Evolutionary conservation across 805 yeast species (phyloP), one percentile per base, ranked within the genome.

Genomic region (Scheffersomyces coipomensis): DNA sequence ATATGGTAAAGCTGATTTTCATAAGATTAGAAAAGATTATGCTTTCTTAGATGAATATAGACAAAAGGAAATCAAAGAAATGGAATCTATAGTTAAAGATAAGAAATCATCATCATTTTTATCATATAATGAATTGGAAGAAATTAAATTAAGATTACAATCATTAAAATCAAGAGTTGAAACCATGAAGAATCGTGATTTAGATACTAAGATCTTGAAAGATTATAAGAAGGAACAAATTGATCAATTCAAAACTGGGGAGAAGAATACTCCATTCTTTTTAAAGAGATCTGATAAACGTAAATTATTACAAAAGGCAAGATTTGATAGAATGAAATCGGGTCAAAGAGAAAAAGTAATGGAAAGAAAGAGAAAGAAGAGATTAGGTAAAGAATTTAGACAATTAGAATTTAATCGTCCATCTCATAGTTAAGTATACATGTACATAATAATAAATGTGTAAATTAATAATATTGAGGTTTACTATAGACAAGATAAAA

Each of bases 321-420:
- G 83, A 60, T 86, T 83, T 60, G 90, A 85, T 35, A 65, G 70
- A 42, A 81, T 86, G 90, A 82, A 76, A 62, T 62, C 80, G 10
- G 68, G 68, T 36, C 90, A 85, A 64, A 74, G 89, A 54, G 89
- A 83, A 46, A 86, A 84, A 74, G 86, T 81, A 29, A 78, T 86
- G 79, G 93, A 85, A 66, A 80, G 91, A 66, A 89, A 83, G 80
- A 79, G 91, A 60, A 86, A 83, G 85, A 84, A 79, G 75, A 79
- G 81, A 68, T 70, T 82, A 64, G 90, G 96, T 59, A 79, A 82
- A 64, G 95, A 87, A 62, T 83, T 88, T 72, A 74, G 71, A 51
- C 70, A 68, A 49, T 62, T 69, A 56, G 74, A 70, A 47, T 68
- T 66, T 47, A 52, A 35, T 25, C 30, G 26, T 16, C 36, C 36